Percentiles rank a stretch among this genome's conserved stretches.
Evolutionary conservation across 768 basidiomycete species (phyloP).

Genomic region (Suillus spraguei): DNA sequence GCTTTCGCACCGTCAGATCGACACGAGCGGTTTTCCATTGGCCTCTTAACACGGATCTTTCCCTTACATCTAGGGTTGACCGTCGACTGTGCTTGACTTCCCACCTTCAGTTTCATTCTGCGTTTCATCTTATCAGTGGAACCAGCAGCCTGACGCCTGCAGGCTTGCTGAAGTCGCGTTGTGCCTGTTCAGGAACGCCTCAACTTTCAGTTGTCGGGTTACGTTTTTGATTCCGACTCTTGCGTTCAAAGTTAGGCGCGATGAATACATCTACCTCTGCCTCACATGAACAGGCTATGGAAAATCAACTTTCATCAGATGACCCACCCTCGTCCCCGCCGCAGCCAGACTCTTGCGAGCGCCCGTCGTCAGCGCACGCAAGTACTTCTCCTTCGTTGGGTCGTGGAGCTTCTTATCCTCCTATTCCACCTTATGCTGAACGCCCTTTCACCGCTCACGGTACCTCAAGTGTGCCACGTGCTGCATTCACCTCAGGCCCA

Average conservation of each 20-base stretch:
- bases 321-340: constrained; percentile 22
- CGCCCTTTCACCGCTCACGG: constrained; percentile 24
- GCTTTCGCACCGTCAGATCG: neutral
- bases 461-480: constrained; percentile 8
- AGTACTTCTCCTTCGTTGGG: constrained; percentile 17
- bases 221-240: neutral
- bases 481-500: constrained; percentile 18
- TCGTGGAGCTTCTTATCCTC: constrained; percentile 13
- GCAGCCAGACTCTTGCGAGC: constrained; percentile 27
- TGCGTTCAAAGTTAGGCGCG: neutral
- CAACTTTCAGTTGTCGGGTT: neutral
- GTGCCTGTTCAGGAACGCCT: neutral
- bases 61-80: neutral
- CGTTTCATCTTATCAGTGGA: neutral
- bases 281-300: constrained; percentile 2
- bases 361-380: constrained; percentile 34
- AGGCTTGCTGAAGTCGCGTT: constrained; percentile 8
- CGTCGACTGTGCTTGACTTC: neutral
- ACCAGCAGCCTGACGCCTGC: neutral
- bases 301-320: constrained; percentile 11
- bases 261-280: neutral
- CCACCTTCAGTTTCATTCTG: constrained; percentile 1
- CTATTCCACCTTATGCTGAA: constrained; percentile 15
- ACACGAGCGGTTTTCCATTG: neutral
- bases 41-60: constrained; percentile 5